Percentiles rank a stretch among this genome's conserved stretches.
phyloP scores from a whole-genome alignment of 169 alveolate genomes.

The Toxoplasma gondii region DNA sequence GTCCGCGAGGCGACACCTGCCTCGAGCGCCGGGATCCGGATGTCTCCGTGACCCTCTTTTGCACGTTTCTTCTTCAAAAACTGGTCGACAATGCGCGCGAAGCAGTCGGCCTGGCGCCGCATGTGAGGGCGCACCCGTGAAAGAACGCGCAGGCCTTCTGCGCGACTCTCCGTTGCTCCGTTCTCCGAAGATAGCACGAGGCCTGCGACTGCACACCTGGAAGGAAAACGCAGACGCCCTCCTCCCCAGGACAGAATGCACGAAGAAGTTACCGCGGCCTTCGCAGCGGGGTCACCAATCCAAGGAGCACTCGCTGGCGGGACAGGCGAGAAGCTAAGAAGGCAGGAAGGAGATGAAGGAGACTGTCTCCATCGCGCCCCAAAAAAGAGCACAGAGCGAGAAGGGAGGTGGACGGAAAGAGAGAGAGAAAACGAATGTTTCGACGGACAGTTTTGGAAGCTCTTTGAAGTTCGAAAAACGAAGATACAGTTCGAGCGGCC shows the following conservation, averaged over 20 bases:
- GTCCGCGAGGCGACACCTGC: too few species aligned
- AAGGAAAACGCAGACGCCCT: not conserved
- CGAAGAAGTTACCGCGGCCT: not conserved
- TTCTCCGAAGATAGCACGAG: not conserved
- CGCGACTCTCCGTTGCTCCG: not conserved
- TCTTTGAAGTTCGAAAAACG: too few species aligned
- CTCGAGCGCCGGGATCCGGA: too few species aligned
- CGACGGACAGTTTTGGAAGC: too few species aligned
- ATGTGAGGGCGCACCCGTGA: not conserved
- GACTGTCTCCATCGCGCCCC: not conserved
- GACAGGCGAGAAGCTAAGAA: not conserved
- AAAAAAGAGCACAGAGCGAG: too few species aligned
- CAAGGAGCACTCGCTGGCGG: not conserved
- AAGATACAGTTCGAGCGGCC: too few species aligned
- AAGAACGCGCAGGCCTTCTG: slow-evolving; percentile 13
- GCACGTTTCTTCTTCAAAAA: not conserved
- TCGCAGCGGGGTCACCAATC: not conserved
- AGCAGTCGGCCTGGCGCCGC: slow-evolving; percentile 11
- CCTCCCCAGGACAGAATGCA: not conserved
- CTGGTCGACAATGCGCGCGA: not conserved
- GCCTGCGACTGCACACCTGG: slow-evolving; percentile 4
- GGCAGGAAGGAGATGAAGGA: not conserved
- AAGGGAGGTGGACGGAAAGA: too few species aligned
- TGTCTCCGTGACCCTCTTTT: too few species aligned
- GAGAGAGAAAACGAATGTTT: too few species aligned